Percentiles rank a stretch among this genome's conserved stretches.
Evolutionary conservation across 2,329 filamentous ascomycete genomes (phyloP).

Genomic region (Aspergillus latus): DNA sequence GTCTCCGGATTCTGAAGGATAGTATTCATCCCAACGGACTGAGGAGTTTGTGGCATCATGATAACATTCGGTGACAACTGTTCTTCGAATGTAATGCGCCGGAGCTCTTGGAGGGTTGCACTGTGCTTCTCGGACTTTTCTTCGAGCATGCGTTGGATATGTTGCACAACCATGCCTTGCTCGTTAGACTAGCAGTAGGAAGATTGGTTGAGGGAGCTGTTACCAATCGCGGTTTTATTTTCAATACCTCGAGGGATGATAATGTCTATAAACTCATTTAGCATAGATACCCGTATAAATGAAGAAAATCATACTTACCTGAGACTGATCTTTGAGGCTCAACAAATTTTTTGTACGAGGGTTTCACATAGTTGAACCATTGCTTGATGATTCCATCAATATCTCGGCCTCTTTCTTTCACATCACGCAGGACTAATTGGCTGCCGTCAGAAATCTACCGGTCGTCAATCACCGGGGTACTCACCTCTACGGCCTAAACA

Average conservation of each 20-base stretch:
- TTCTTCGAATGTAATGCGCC: slow-evolving; percentile 64
- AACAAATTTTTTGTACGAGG: slow-evolving; percentile 92
- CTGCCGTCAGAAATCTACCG: slow-evolving; percentile 22
- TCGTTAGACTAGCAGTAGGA: slow-evolving; percentile 10
- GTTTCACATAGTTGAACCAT: slow-evolving; percentile 95
- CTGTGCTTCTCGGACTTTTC: slow-evolving; percentile 84
- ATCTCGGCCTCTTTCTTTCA: slow-evolving; percentile 83
- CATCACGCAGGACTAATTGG: slow-evolving; percentile 74
- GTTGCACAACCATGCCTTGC: slow-evolving; percentile 85
- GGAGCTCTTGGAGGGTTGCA: slow-evolving; percentile 72
- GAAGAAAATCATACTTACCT: slow-evolving; percentile 48
- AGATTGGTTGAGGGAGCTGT: slow-evolving; percentile 4
- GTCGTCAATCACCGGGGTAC: slow-evolving; percentile 27
- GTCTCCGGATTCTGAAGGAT: slow-evolving; percentile 81
- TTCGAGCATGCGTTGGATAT: slow-evolving; percentile 81
- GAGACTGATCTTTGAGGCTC: slow-evolving; percentile 87
- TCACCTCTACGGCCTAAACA: slow-evolving; percentile 84
- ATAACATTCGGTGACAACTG: slow-evolving; percentile 74
- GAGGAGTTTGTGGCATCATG: slow-evolving; percentile 73
- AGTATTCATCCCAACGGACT: slow-evolving; percentile 85
- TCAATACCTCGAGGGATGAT: slow-evolving; percentile 94
- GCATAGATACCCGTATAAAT: slow-evolving; percentile 4
- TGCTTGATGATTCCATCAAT: slow-evolving; percentile 97
- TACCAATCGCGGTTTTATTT: slow-evolving; percentile 81
- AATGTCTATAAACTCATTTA: slow-evolving; percentile 59